Conservation (phyloP, 2,329 filamentous ascomycete species). For the Zelopaecilomyces penicillatus region DNA sequence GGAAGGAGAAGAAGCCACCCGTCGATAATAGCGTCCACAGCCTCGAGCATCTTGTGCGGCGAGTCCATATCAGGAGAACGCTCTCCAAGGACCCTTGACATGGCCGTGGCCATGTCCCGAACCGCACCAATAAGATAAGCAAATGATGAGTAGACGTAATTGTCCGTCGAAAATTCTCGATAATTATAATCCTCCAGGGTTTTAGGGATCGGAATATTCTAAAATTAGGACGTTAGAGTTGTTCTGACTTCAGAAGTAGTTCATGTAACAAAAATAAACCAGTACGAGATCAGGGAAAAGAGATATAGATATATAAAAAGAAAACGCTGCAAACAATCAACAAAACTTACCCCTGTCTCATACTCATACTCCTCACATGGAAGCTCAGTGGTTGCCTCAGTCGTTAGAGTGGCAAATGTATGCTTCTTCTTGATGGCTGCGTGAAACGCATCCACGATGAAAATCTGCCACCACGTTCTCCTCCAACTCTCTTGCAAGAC, state of each 20-base stretch:
- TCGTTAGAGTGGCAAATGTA: conserved; percentile 22
- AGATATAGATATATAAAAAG: too few species aligned
- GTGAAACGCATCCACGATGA: conserved; percentile 48
- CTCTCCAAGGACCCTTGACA: conserved; percentile 16
- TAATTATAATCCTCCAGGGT: conserved; percentile 54
- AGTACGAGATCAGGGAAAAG: too few species aligned
- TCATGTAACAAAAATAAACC: too few species aligned
- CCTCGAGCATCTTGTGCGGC: conserved; percentile 22
- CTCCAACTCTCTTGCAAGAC: conserved; percentile 51
- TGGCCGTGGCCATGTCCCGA: conserved; percentile 24
- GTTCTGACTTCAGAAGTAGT: too few species aligned
- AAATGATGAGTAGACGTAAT: conserved; percentile 53
- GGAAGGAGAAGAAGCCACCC: conserved; percentile 32
- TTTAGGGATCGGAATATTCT: conserved; percentile 32
- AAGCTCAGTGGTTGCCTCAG: conserved; percentile 47
- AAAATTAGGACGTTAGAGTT: too few species aligned
- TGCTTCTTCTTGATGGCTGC: conserved; percentile 21
- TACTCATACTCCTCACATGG: conserved; percentile 58
- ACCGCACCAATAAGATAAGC: conserved; percentile 59
- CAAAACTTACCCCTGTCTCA: conserved; percentile 25
- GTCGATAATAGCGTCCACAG: conserved; percentile 27
- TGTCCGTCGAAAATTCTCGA: conserved; percentile 49
- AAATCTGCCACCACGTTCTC: conserved; percentile 66
- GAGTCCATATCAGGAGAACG: conserved; percentile 12
- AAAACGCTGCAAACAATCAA: too few species aligned